Base-by-base conservation (phyloP, 2,329 filamentous ascomycete genomes). In the Fusarium albidum region DNA sequence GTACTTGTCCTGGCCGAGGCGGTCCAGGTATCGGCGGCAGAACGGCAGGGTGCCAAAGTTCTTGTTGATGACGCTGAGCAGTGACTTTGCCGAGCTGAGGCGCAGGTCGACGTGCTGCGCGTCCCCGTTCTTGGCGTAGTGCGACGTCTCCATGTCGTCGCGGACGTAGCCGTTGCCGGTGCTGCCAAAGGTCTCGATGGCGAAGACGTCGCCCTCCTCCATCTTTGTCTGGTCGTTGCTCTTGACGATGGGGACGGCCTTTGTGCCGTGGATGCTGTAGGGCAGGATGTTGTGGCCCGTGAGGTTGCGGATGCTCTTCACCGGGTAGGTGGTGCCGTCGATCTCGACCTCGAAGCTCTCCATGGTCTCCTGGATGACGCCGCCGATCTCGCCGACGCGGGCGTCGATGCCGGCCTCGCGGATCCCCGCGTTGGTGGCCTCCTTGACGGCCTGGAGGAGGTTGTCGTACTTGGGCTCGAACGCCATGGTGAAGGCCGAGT, bases 191-290 rank as follows among this genome's bases (percentile, higher is more conserved):
- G 93, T 97, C 79, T 97, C 93, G 66, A 97, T 96, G 61, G 93
- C 93, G 73, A 96, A 98, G 14, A 92, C 88, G 70, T 98, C 93
- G 34, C 92, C 92, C 76, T 97, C 94, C 77, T 97, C 93, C 94
- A 98, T 98, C 82, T 96, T 96, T 45, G 92, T 96, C 72, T 88
- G 86, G 69, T 96, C 91, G 57, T 85, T 84, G 57, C 86, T 88
- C 79, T 96, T 96, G 60, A 97, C 92, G 68, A 97, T 96, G 0
- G 93, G 94, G 44, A 97, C 91, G 63, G 90, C 92, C 82, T 97
- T 97, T 67, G 86, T 90, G 52, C 93, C 92, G 76, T 97, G 93
- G 66, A 97, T 97, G 72, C 86, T 87, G 79, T 93, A 95, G 57
- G 87, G 92, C 50, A 91, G 82, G 69, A 97, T 97, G 63, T 90